phyloP scores from a whole-genome alignment of 495 filamentous ascomycete species.

The Penicillium salamii region DNA sequence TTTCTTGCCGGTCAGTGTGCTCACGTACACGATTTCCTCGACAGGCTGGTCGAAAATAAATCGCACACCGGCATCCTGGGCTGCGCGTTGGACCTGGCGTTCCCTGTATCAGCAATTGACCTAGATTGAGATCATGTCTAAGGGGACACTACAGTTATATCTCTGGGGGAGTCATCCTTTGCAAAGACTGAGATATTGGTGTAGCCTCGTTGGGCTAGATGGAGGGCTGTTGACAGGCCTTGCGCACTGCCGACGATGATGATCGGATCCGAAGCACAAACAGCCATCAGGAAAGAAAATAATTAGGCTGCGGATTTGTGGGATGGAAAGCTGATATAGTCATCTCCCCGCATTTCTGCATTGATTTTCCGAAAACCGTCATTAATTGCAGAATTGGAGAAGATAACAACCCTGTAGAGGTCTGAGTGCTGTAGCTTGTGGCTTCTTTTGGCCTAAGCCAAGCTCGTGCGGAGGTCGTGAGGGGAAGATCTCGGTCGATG shows the following conservation, averaged over 20 bases:
- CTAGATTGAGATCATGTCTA: not conserved
- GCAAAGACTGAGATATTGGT: constrained; percentile 38
- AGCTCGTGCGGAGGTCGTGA: constrained; percentile 4
- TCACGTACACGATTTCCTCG: constrained; percentile 23
- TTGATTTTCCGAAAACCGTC: not conserved
- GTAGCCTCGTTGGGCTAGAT: constrained; percentile 46
- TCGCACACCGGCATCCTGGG: constrained; percentile 30
- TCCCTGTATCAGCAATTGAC: constrained; percentile 12
- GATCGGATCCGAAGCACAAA: constrained; percentile 20
- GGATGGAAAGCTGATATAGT: not conserved
- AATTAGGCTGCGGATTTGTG: not conserved
- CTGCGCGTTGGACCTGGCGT: constrained; percentile 19
- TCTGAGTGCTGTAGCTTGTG: not conserved
- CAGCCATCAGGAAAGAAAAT: constrained; percentile 12
- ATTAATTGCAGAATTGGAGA: constrained; percentile 6
- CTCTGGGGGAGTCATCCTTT: constrained; percentile 21
- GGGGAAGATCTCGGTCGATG: not conserved
- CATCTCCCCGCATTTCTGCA: not conserved
- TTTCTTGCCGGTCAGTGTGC: constrained; percentile 18
- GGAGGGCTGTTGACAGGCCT: constrained; percentile 50
- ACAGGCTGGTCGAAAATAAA: constrained; percentile 36
- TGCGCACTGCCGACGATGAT: constrained; percentile 47
- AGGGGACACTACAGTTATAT: constrained; percentile 29
- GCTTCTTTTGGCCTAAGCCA: not conserved
- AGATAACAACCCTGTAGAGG: not conserved